Conservation (phyloP, 768 basidiomycete genomes). For the Sistotremastrum niveocremeum region DNA sequence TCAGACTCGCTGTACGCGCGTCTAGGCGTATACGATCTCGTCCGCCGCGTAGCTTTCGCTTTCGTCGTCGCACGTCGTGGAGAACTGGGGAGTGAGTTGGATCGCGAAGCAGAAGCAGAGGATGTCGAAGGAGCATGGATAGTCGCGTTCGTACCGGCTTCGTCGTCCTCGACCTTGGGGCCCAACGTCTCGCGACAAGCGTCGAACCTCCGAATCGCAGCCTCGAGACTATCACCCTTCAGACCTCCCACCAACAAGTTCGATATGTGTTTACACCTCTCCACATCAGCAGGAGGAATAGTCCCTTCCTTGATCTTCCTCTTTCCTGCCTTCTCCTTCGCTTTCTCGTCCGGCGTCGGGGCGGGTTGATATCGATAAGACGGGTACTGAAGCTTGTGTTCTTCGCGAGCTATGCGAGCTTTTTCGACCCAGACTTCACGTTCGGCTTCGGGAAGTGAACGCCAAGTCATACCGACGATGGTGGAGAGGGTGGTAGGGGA, state of each 20-base stretch:
- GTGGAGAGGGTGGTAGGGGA: not conserved
- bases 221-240: conserved; percentile 13
- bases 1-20: no score
- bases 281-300: not conserved
- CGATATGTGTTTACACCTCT: conserved; percentile 12
- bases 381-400: conserved; percentile 62
- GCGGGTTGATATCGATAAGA: conserved; percentile 74
- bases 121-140: no score
- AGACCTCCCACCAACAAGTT: conserved; percentile 6
- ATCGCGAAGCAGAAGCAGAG: no score
- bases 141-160: no score
- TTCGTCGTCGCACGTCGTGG: no score
- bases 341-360: conserved; percentile 27
- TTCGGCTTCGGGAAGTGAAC: conserved; percentile 50
- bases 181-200: conserved; percentile 41
- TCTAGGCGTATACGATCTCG: no score
- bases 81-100: no score
- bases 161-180: conserved; percentile 45
- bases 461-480: conserved; percentile 56
- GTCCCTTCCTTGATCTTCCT: conserved; percentile 17
- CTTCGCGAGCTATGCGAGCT: conserved; percentile 54
- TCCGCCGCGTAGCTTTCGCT: no score
- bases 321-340: conserved; percentile 27
- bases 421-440: conserved; percentile 66
- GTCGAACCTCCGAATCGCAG: conserved; percentile 20